These are phyloP conservation scores for Erodium moschatum DNA, from an alignment of 441 rosid genomes.

Conservation along the genomic window DNA sequence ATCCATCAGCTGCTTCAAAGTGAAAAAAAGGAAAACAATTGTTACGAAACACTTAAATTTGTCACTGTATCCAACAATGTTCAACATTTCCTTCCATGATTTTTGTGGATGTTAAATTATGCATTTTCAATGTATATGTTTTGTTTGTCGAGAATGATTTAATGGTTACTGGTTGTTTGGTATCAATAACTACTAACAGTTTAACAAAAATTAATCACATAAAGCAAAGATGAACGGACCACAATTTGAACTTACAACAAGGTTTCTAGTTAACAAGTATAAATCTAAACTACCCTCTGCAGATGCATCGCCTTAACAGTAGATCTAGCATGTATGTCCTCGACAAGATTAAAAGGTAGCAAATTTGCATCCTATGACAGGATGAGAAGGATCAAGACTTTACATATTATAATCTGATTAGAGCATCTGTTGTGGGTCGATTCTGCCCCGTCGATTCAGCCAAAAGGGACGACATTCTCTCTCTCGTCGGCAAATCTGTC, in stretches of 20 bases:
- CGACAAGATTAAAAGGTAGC: not conserved
- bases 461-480: too few species aligned
- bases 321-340: not conserved
- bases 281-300: not conserved
- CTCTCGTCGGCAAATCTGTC: too few species aligned
- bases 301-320: not conserved
- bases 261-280: not conserved
- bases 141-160: not conserved
- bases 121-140: not conserved
- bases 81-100: not conserved
- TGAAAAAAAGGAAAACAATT: not conserved
- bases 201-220: not conserved
- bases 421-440: too few species aligned
- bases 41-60: not conserved
- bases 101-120: not conserved
- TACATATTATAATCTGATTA: too few species aligned
- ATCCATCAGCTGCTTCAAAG: slow-evolving; percentile 56
- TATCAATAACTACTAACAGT: not conserved
- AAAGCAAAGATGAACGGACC: not conserved
- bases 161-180: not conserved
- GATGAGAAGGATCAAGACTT: not conserved
- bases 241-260: not conserved
- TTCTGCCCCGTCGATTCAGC: too few species aligned
- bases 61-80: not conserved
- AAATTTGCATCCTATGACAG: not conserved